Base-by-base conservation (phyloP, 2,329 filamentous ascomycete genomes). In the Talaromyces pinophilus region DNA sequence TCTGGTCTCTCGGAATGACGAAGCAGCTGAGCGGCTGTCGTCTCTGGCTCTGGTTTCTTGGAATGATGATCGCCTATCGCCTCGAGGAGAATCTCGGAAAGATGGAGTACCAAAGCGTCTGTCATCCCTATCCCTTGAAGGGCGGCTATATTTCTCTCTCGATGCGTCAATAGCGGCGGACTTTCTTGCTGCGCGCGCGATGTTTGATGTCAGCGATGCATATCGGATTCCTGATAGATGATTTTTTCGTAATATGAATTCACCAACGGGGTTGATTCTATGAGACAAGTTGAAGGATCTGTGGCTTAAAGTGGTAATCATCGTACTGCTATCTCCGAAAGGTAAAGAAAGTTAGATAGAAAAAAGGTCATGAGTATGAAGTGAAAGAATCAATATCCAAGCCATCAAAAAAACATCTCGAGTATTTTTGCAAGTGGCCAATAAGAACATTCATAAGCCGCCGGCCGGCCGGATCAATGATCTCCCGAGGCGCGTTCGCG, bases 121-220 rank as follows among this genome's bases (percentile, higher is more conserved):
- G 19, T 33, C 50, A 15, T 30, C 48, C 25, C 48, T 52, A 10
- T 50, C 59, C 6, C 42, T 44, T 44, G 42, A 44, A 28, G 17
- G 17, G 7, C 63, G 55, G 11, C 11, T 25, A 19, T 42, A 54
- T 33, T 42, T 54, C 1, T 60, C 55, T 38, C 54, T 52, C 50
- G 28, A 44, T 57, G 62, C 40, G 59, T 70, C 46, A 52, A 57
- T 13, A 52, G 64, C 64, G 25, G 57, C 71, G 13, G 70, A 86
- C 77, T 75, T 80, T 72, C 88, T 86, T 64, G 92, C 82, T 15
- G 90, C 90, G 55, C 85, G 82, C 70, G 88, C 86, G 72, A 93
- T 92, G 52, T 89, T 90, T 10, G 89, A 90, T 67, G 82, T 85
- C 48, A 92, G 83, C 50, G 87, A 89, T 25, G 85, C 84, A 72